Evolutionary conservation across 495 filamentous ascomycete species (phyloP).

Genomic region (Physcia stellaris): DNA sequence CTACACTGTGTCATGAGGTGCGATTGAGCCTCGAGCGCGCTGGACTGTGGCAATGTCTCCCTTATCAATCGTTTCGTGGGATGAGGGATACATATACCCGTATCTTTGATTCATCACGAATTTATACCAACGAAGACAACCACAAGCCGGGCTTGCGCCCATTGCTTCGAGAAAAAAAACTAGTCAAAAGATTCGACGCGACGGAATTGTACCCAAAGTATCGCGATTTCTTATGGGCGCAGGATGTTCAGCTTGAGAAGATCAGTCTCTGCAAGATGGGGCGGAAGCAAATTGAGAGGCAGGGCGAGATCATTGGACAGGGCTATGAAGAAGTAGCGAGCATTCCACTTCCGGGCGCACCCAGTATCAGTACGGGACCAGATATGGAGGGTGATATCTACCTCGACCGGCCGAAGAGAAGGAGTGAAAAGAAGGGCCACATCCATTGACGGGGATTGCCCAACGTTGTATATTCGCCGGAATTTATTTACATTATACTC

Average conservation of each 20-base stretch:
- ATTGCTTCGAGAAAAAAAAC: conserved; percentile 68
- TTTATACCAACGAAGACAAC: conserved; percentile 31
- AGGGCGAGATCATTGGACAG: conserved; percentile 27
- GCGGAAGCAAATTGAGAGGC: conserved; percentile 40
- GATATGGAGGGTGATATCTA: too few relatives aligned
- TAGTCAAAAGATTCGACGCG: conserved; percentile 52
- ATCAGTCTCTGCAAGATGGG: conserved; percentile 70
- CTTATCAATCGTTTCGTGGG: conserved; percentile 43
- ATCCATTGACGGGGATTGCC: too few relatives aligned
- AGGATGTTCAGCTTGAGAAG: conserved; percentile 43
- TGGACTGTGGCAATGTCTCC: conserved; percentile 34
- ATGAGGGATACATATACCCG: conserved; percentile 51
- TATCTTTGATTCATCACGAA: conserved; percentile 45
- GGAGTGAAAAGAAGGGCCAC: too few relatives aligned
- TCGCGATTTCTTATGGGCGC: conserved; percentile 45
- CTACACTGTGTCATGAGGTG: conserved; percentile 13
- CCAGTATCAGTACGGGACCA: too few relatives aligned
- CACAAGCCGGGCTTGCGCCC: too few relatives aligned
- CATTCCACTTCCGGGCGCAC: too few relatives aligned
- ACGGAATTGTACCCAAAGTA: conserved; percentile 35
- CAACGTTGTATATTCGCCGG: too few relatives aligned
- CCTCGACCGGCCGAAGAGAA: too few relatives aligned
- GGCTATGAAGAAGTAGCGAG: conserved; percentile 30
- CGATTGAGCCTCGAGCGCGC: conserved; percentile 22
- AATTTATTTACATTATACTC: too few relatives aligned